phyloP scores from a whole-genome alignment of 805 yeast species.

The Peterozyma xylosa region DNA sequence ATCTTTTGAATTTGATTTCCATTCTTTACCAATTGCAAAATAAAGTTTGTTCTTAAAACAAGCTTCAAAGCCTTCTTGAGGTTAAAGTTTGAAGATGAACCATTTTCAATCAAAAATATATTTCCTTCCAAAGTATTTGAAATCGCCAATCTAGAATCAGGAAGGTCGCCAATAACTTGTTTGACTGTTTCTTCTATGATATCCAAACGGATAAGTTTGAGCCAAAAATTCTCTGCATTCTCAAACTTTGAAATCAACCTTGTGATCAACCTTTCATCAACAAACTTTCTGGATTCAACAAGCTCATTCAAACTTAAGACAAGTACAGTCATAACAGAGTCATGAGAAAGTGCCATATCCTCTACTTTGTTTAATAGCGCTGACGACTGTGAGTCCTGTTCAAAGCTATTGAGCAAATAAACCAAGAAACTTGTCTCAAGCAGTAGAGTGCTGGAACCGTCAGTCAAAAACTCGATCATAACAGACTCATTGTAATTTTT shows the following conservation, averaged over 20 bases:
- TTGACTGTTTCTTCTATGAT: background rate
- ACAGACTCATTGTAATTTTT: slow-evolving; percentile 7
- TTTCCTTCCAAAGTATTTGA: slow-evolving; percentile 40
- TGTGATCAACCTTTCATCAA: background rate
- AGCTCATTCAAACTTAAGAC: background rate
- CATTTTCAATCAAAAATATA: slow-evolving; percentile 20
- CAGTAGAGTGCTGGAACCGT: background rate
- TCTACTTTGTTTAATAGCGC: background rate
- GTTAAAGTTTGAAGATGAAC: slow-evolving; percentile 7
- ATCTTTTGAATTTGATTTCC: background rate
- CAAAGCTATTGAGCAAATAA: slow-evolving; percentile 17
- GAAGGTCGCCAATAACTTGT: slow-evolving; percentile 15
- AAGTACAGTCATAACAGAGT: background rate
- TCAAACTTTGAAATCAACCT: background rate
- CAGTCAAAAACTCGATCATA: slow-evolving; percentile 11
- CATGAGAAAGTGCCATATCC: background rate
- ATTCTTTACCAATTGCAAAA: background rate
- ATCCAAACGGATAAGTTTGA: background rate
- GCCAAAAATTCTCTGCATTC: background rate
- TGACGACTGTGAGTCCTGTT: background rate
- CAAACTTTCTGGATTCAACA: background rate
- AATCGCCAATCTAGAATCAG: slow-evolving; percentile 32
- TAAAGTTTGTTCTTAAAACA: slow-evolving; percentile 3
- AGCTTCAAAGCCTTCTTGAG: slow-evolving; percentile 6
- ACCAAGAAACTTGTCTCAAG: slow-evolving; percentile 11